phyloP scores from a whole-genome alignment of 352 stramenopile species.

The Vaucheria bursata region DNA sequence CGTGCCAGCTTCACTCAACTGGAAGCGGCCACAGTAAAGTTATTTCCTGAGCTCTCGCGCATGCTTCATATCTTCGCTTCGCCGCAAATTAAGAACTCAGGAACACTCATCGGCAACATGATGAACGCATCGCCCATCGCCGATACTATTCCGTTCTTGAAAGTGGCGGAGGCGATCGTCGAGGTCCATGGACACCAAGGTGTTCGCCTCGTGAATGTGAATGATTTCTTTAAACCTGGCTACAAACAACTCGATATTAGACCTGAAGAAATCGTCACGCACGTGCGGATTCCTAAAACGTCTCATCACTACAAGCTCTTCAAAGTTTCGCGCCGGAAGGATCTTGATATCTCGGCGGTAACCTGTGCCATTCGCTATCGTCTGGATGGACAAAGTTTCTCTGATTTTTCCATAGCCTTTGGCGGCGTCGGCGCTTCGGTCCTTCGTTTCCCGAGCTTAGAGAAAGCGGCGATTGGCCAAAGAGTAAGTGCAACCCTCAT shows the following conservation, averaged over 20 bases:
- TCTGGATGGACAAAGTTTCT: not conserved
- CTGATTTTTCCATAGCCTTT: not conserved
- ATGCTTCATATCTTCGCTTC: constrained; percentile 2
- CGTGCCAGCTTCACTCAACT: not conserved
- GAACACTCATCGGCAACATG: not conserved
- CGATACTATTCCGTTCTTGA: constrained; percentile 3
- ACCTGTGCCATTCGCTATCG: not conserved
- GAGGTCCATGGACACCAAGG: not conserved
- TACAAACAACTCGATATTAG: not conserved
- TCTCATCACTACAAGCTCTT: not conserved
- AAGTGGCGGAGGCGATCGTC: not conserved
- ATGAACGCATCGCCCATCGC: constrained; percentile 2
- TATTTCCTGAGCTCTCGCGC: not conserved
- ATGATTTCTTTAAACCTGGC: not conserved
- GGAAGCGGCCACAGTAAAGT: not conserved
- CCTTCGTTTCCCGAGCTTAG: not conserved
- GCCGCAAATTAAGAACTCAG: not conserved
- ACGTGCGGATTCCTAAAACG: not conserved
- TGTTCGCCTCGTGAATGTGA: not conserved
- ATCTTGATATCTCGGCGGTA: not conserved
- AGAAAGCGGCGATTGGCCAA: not conserved
- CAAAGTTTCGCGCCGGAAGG: not conserved
- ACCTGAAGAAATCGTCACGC: not conserved
- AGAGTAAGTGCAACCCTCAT: not conserved
- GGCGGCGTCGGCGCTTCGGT: not conserved